Evolutionary conservation across 768 basidiomycete species (phyloP), one percentile per base, ranked within the genome.

Genomic region (Terana coerulea): DNA sequence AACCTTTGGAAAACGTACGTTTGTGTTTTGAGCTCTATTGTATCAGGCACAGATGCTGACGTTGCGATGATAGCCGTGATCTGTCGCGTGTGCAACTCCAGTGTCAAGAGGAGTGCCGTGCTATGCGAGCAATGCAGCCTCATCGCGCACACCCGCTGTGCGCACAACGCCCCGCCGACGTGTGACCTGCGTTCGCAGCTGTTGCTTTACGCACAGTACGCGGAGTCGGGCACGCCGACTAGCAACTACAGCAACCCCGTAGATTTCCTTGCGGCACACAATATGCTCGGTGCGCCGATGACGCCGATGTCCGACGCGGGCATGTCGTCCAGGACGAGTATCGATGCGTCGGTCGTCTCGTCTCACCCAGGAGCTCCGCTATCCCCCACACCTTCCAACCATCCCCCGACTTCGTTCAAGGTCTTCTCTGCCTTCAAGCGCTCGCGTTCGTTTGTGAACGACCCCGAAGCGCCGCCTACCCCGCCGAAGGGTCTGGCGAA

Each of bases 61-160:
- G 22, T 34, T 29, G 24, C 37, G 34, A 44, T 39, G 0, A n/a
- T 60, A 98, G 95, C 91, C 24, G 86, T 97, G 75, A 70, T 78
- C 2, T 98, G 95, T 69, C 79, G 91, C 33, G 86, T 97, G 14
- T 97, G 95, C 66, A 75, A 83, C 52, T 70, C 75, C 34, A 79
- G 75, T 54, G 86, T 91, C 59, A 94, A 91, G 76, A 92, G 88
- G 69, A 85, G 77, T 50, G 93, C 89, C 1, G 86, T 94, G 8
- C 74, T 98, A 6, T 98, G 95, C 63, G 84, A 87, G 34, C 83
- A 85, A 56, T 98, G 95, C 71, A 92, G 86, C 58, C 79, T 98
- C 53, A 89, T 98, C 54, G 82, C 86, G 22, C 95, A 98, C 66
- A 71, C 83, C 21, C 86, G 85, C 62, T 93, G 91, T 59, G 79